phyloP scores from a whole-genome alignment of 805 yeast genomes.

The Groenewaldozyma salmanticensis region DNA sequence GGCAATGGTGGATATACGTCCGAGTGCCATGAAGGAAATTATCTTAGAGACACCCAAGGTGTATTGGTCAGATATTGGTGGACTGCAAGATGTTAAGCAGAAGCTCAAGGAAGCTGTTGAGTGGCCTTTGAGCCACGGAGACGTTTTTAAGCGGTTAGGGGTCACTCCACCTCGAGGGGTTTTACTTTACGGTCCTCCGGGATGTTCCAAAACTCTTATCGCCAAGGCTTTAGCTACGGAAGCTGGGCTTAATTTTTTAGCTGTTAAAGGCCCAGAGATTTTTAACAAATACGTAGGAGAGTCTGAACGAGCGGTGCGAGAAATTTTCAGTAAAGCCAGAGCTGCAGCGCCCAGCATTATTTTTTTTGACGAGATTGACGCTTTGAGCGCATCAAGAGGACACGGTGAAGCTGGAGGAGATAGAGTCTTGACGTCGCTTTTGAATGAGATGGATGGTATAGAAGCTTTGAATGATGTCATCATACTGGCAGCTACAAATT shows the following conservation, averaged over 20 bases:
- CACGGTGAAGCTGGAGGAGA: conserved; percentile 53
- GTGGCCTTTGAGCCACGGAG: conserved; percentile 76
- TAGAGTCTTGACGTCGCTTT: conserved; percentile 79
- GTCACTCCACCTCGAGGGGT: conserved; percentile 90
- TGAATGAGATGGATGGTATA: conserved; percentile 95
- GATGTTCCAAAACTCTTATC: conserved; percentile 94
- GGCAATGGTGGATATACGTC: conserved; percentile 74
- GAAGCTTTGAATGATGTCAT: conserved; percentile 91
- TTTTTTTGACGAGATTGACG: conserved; percentile 96
- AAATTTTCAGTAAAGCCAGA: conserved; percentile 90
- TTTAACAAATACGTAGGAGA: conserved; percentile 96
- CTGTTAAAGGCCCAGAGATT: conserved; percentile 95
- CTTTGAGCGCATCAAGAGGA: conserved; percentile 65
- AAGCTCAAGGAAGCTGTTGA: conserved; percentile 86
- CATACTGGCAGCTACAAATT: conserved; percentile 90
- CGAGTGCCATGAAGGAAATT: conserved; percentile 96
- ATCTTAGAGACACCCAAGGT: conserved; percentile 91
- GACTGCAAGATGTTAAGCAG: conserved; percentile 74
- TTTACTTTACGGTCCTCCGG: conserved; percentile 93
- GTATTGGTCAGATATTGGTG: conserved; percentile 91
- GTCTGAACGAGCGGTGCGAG: conserved; percentile 87
- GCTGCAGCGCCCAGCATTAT: conserved; percentile 93
- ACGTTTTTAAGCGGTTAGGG: conserved; percentile 66
- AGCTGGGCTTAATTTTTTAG: conserved; percentile 84
- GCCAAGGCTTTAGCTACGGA: conserved; percentile 97